phyloP scores from a whole-genome alignment of 164 flowering plant species.

The Magnolia sinica region DNA sequence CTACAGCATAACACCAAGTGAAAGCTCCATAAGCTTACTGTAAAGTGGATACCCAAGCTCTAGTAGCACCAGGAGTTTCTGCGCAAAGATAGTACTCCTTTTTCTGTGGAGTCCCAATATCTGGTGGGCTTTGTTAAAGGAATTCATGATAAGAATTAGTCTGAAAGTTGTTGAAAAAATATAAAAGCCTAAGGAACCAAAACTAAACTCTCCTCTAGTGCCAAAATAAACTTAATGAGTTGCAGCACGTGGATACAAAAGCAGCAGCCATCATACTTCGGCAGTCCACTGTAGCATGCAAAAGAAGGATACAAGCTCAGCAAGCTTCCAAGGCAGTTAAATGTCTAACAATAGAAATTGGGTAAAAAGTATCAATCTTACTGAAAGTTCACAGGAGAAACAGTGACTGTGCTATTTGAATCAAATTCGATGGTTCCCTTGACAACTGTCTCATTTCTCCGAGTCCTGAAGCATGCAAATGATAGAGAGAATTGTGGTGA shows the following conservation, averaged over 20 bases:
- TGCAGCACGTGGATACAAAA: slow-evolving; percentile 71
- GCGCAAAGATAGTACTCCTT: slow-evolving; percentile 94
- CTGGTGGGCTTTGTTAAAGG: slow-evolving; percentile 51
- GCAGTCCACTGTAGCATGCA: slow-evolving; percentile 71
- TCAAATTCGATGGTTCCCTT: slow-evolving; percentile 85
- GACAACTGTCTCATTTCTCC: slow-evolving; percentile 81
- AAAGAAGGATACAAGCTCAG: slow-evolving; percentile 15
- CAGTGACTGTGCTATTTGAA: slow-evolving; percentile 75
- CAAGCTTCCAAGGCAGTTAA: slow-evolving; percentile 6
- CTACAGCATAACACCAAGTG: background rate
- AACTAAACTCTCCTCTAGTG: background rate
- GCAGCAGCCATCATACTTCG: slow-evolving; percentile 97
- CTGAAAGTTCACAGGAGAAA: slow-evolving; percentile 96
- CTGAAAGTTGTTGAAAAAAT: background rate
- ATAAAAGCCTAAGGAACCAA: background rate
- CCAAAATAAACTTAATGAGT: background rate
- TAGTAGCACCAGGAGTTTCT: slow-evolving; percentile 97
- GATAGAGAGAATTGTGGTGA: slow-evolving; percentile 4
- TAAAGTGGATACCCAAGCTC: slow-evolving; percentile 96
- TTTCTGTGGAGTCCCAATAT: slow-evolving; percentile 94
- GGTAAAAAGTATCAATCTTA: slow-evolving; percentile 32
- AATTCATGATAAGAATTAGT: background rate
- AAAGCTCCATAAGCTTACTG: slow-evolving; percentile 57
- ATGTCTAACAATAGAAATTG: background rate
- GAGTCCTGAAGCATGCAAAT: slow-evolving; percentile 41